phyloP scores from a whole-genome alignment of 2,329 filamentous ascomycete genomes.

The Venturia pyrina region DNA sequence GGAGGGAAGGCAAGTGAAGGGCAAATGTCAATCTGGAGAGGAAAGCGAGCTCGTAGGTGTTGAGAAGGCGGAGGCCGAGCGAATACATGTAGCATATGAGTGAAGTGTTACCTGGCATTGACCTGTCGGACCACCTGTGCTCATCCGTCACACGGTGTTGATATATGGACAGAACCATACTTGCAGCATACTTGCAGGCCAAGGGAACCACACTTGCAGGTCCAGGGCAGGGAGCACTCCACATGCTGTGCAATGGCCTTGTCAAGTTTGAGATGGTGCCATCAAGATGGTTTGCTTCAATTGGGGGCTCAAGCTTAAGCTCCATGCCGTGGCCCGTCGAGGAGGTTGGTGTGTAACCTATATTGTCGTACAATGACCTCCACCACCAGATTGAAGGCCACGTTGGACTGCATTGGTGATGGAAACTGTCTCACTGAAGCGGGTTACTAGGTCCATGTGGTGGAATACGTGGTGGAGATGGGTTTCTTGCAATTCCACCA shows the following conservation, averaged over 20 bases:
- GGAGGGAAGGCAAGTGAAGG: not conserved
- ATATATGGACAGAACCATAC: not conserved
- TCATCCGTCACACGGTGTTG: not conserved
- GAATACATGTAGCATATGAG: not conserved
- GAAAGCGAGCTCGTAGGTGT: not conserved
- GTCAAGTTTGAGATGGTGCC: not conserved
- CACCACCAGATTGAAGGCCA: not conserved
- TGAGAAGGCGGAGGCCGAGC: not conserved
- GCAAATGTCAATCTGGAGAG: not conserved
- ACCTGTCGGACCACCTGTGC: not conserved
- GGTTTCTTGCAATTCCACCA: not conserved
- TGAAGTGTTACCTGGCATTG: slow-evolving; percentile 4
- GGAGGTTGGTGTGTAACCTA: not conserved
- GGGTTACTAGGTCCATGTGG: not conserved
- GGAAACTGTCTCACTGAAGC: not conserved
- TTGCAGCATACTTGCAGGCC: too few species aligned
- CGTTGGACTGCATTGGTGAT: not conserved
- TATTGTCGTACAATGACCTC: not conserved
- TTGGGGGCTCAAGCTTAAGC: not conserved
- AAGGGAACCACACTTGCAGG: too few species aligned
- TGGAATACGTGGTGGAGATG: too few species aligned
- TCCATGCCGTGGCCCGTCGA: not conserved
- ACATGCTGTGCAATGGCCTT: not conserved
- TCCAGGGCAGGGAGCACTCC: not conserved
- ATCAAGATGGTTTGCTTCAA: not conserved